phyloP scores from a whole-genome alignment of 768 basidiomycete species.

The Vishniacozyma victoriae region DNA sequence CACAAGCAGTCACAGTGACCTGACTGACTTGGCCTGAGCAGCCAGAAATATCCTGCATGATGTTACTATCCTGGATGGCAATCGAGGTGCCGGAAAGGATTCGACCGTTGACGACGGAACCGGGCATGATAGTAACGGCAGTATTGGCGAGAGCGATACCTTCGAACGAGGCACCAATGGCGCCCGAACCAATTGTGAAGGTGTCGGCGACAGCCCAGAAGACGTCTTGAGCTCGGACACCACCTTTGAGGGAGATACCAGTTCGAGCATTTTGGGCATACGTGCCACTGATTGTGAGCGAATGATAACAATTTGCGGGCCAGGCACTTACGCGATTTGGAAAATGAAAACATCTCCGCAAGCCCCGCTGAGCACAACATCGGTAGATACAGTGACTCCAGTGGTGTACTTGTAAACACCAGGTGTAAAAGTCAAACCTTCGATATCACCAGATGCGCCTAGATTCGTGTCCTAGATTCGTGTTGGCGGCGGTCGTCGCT shows the following conservation, averaged over 20 bases:
- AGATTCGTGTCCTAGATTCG: conserved; percentile 2
- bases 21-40: neutral
- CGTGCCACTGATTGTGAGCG: conserved; percentile 7
- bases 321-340: conserved; percentile 14
- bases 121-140: conserved; percentile 8
- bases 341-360: conserved; percentile 19
- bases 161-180: conserved; percentile 13
- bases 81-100: conserved; percentile 6
- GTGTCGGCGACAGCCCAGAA: conserved; percentile 17
- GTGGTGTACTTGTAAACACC: conserved; percentile 18
- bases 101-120: conserved; percentile 9
- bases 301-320: neutral
- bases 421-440: conserved; percentile 10
- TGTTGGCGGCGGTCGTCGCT: too few species aligned
- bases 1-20: conserved; percentile 7
- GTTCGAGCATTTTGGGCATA: conserved; percentile 10
- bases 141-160: conserved; percentile 15
- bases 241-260: conserved; percentile 11
- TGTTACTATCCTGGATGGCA: conserved; percentile 5
- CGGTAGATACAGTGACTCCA: conserved; percentile 4
- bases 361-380: conserved; percentile 6
- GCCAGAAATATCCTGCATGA: conserved; percentile 5
- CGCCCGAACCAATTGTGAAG: conserved; percentile 7
- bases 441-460: conserved; percentile 12
- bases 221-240: conserved; percentile 12